phyloP scores from a whole-genome alignment of 495 filamentous ascomycete genomes.

The Tetracladium marchalianum region DNA sequence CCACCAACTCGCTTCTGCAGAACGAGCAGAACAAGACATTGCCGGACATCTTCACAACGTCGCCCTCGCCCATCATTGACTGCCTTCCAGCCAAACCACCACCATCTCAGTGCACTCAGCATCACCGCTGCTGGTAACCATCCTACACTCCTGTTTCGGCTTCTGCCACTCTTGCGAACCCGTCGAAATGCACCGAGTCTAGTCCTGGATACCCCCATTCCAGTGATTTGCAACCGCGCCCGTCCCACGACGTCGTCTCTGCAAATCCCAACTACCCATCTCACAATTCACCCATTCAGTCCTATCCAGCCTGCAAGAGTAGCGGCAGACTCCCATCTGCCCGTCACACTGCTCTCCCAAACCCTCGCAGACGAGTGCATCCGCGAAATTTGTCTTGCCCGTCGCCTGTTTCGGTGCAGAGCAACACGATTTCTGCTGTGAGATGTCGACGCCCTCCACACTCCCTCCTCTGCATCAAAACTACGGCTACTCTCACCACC shows the following conservation, averaged over 20 bases:
- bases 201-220: neutral
- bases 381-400: neutral
- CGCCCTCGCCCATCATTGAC: neutral
- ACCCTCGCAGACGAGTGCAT: slow-evolving; percentile 3
- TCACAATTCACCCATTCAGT: neutral
- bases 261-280: neutral
- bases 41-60: neutral
- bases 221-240: slow-evolving; percentile 3
- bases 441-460: slow-evolving; percentile 81
- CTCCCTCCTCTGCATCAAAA: slow-evolving; percentile 54
- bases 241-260: slow-evolving; percentile 1
- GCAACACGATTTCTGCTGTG: slow-evolving; percentile 13
- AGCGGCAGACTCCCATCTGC: slow-evolving; percentile 9
- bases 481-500: slow-evolving; percentile 58
- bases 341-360: neutral
- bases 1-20: neutral
- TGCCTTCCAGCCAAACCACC: no score
- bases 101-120: no score
- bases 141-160: neutral
- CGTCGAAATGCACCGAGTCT: slow-evolving; percentile 13
- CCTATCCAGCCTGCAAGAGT: no score
- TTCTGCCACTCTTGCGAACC: neutral
- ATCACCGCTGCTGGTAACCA: neutral
- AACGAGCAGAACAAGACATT: neutral
- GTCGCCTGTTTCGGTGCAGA: slow-evolving; percentile 15